Conservation (phyloP, 345 rosid genomes). For the Iberis pinnata region DNA sequence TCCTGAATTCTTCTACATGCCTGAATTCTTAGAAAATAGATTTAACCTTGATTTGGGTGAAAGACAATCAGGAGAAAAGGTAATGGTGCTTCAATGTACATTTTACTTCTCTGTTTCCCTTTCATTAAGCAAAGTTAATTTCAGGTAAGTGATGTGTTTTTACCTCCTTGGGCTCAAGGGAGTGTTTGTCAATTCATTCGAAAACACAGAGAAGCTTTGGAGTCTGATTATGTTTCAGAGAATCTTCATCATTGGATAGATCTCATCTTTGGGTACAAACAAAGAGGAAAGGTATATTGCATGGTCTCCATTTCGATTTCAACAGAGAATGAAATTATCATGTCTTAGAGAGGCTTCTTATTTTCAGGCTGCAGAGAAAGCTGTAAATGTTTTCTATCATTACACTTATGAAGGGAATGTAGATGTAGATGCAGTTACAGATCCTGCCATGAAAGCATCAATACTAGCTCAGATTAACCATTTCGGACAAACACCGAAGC, state of each 20-base stretch:
- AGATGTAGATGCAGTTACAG: constrained; percentile 94
- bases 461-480: constrained; percentile 98
- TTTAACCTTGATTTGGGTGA: constrained; percentile 89
- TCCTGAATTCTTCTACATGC: constrained; percentile 99
- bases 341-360: too few relatives aligned
- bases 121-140: too few relatives aligned
- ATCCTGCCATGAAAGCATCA: constrained; percentile 98
- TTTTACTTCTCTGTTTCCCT: background rate
- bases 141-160: constrained; percentile 80
- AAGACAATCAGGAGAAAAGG: constrained; percentile 99
- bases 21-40: constrained; percentile 81
- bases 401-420: constrained; percentile 99
- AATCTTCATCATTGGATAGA: constrained; percentile 99
- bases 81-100: constrained; percentile 23
- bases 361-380: constrained; percentile 94
- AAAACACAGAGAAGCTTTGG: constrained; percentile 94
- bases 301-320: background rate
- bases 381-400: constrained; percentile 97
- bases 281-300: constrained; percentile 86
- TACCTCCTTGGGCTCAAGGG: constrained; percentile 99
- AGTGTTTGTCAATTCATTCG: constrained; percentile 82
- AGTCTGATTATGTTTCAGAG: constrained; percentile 90
- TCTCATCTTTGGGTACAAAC: constrained; percentile 94
- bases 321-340: too few relatives aligned
- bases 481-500: constrained; percentile 99